Base-by-base conservation (phyloP, 2,329 filamentous ascomycete species). In the Colletotrichum agaves region DNA sequence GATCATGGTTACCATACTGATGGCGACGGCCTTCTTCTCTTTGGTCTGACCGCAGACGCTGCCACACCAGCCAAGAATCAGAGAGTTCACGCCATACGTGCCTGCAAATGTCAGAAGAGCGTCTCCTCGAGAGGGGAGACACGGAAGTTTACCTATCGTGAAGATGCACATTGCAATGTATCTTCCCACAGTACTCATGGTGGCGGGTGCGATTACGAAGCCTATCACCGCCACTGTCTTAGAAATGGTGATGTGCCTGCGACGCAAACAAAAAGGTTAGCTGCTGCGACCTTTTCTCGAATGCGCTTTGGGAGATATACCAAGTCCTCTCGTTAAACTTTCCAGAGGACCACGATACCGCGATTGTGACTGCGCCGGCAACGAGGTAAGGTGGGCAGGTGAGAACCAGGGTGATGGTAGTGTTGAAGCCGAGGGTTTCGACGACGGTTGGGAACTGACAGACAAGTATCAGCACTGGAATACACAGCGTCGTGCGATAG, bases 391-490 rank as follows among this genome's bases (percentile, higher is more conserved):
- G 74, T 11, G 75, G 74, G 44, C 75, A 77, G 8, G 83, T 86
- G 2, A 87, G 78, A 1, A 84, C 79, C 3, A 87, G 77, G 0
- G 84, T 85, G 39, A 84, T 78, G 2, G 82, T 85, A 0, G 71
- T 77, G 56, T 75, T 77, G 75, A 84, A 85, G 0, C 82, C 81
- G 0, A 86, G 79, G 1, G 81, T 82, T 55, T 80, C 73, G 37
- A 86, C 81, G 1, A 83, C 81, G 1, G 80, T 80, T 1, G 80
- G 80, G 78, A 75, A 72, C 71, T 72, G 35, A 37, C 10, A 37
- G 4, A 5, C n/a, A 17, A 50, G 2, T 4, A 50, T 68, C 19
- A 66, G 52, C 7, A 33, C 17, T 11, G 10, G 5, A n/a, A 10
- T 2, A 7, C 5, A 8, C 27, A 8, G 12, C 0, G 3, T 17